Evolutionary conservation across 331 rosid species (phyloP).

Genomic region (Ulmus americana): DNA sequence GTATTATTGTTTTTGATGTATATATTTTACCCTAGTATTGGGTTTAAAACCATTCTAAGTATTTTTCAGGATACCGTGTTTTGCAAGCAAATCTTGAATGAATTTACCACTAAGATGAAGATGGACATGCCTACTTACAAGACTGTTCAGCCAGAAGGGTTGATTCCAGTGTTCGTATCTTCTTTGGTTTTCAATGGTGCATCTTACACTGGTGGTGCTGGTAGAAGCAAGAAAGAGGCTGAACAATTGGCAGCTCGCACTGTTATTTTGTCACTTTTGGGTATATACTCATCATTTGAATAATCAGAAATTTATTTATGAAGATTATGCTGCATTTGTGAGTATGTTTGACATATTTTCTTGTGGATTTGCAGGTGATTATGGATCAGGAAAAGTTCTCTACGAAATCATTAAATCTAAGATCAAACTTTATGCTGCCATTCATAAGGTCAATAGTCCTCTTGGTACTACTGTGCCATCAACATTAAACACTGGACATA

Average conservation of each 20-base stretch:
- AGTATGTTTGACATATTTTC: not conserved
- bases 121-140: constrained; percentile 31
- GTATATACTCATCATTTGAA: constrained; percentile 19
- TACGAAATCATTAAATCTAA: constrained; percentile 39
- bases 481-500: constrained; percentile 10
- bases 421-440: constrained; percentile 19
- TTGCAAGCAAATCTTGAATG: constrained; percentile 51
- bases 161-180: constrained; percentile 31
- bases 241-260: constrained; percentile 55
- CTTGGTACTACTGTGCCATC: not conserved
- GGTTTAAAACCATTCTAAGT: not conserved
- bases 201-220: constrained; percentile 24
- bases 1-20: no score
- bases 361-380: constrained; percentile 24
- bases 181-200: constrained; percentile 41
- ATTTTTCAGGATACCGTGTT: constrained; percentile 30
- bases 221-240: constrained; percentile 48
- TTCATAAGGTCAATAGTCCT: constrained; percentile 7
- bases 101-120: constrained; percentile 47
- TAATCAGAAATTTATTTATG: not conserved
- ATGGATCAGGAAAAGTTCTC: constrained; percentile 26
- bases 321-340: not conserved
- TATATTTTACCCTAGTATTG: not conserved
- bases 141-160: constrained; percentile 23
- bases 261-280: constrained; percentile 38